Percentiles rank a stretch among this genome's conserved stretches.
phyloP scores from a whole-genome alignment of 1,139 yeast species.

The Debaryomycetaceae sp. region DNA sequence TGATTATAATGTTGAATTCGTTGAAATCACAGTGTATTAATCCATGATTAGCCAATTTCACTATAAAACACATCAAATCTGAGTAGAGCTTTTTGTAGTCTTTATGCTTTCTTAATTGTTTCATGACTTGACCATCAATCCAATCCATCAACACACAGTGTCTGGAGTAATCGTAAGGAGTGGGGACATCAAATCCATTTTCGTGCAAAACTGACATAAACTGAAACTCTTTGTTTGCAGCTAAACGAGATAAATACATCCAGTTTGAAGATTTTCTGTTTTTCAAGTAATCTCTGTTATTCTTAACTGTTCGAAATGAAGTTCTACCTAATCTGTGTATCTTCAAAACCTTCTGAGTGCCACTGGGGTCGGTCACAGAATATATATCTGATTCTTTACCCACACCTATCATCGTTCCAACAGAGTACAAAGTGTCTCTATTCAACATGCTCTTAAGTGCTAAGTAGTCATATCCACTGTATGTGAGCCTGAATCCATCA shows the following conservation, averaged over 20 bases:
- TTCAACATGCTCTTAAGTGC: slow-evolving; percentile 82
- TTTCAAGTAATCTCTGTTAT: slow-evolving; percentile 85
- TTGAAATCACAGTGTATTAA: slow-evolving; percentile 96
- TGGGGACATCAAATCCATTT: slow-evolving; percentile 83
- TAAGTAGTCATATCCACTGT: slow-evolving; percentile 85
- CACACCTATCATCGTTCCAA: slow-evolving; percentile 89
- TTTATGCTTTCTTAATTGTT: slow-evolving; percentile 66
- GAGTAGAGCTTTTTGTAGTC: slow-evolving; percentile 72
- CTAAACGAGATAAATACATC: slow-evolving; percentile 88
- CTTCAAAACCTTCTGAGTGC: slow-evolving; percentile 70
- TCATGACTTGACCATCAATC: slow-evolving; percentile 87
- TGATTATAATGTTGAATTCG: slow-evolving; percentile 90
- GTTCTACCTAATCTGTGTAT: slow-evolving; percentile 92
- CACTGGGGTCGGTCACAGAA: slow-evolving; percentile 71
- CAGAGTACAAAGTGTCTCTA: slow-evolving; percentile 68
- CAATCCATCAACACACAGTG: slow-evolving; percentile 93
- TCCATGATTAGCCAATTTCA: slow-evolving; percentile 80
- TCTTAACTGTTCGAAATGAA: slow-evolving; percentile 87
- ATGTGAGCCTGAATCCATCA: slow-evolving; percentile 89
- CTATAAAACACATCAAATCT: slow-evolving; percentile 82
- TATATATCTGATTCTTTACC: slow-evolving; percentile 97
- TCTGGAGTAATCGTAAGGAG: slow-evolving; percentile 84
- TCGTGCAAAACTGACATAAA: slow-evolving; percentile 75
- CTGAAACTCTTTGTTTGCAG: slow-evolving; percentile 89
- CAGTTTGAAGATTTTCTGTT: slow-evolving; percentile 70